Evolutionary conservation across 2,329 filamentous ascomycete genomes (phyloP).

Genomic region (Aspergillus eucalypticola): DNA sequence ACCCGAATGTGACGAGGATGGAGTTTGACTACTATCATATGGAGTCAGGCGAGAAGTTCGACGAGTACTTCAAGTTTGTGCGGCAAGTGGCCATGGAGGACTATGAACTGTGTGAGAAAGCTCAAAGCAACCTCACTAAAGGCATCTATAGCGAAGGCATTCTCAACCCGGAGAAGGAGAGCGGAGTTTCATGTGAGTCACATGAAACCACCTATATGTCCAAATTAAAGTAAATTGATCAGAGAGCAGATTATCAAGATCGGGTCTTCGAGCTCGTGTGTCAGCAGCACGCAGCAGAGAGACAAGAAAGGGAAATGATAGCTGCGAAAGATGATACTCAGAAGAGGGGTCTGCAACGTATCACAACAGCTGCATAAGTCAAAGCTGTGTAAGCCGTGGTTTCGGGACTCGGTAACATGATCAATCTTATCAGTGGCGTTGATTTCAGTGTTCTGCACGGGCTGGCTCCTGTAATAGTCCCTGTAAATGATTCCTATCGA

Average conservation of each 20-base stretch:
- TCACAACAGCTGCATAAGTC: conserved; percentile 7
- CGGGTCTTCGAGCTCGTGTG: conserved; percentile 49
- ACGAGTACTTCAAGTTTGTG: conserved; percentile 59
- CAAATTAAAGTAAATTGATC: background rate
- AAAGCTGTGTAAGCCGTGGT: background rate
- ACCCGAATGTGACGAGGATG: conserved; percentile 55
- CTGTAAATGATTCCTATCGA: background rate
- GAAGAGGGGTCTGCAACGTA: background rate
- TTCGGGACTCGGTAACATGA: background rate
- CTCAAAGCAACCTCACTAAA: conserved; percentile 55
- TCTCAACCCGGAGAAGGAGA: conserved; percentile 58
- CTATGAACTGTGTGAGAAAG: conserved; percentile 59
- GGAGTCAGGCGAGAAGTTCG: conserved; percentile 54
- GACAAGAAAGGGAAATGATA: conserved; percentile 13
- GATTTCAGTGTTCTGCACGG: background rate
- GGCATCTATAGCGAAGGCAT: conserved; percentile 58
- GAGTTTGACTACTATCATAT: conserved; percentile 62
- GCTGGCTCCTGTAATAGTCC: background rate
- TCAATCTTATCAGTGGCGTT: background rate
- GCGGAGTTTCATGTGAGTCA: conserved; percentile 52
- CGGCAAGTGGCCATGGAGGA: conserved; percentile 59
- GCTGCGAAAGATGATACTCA: conserved; percentile 11
- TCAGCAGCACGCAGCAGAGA: conserved; percentile 45
- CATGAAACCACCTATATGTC: conserved; percentile 4
- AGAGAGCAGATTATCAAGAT: conserved; percentile 46